These are phyloP conservation scores for Nematodospora anomalae DNA, from an alignment of 1,139 yeast genomes.

Conservation along the genomic window DNA sequence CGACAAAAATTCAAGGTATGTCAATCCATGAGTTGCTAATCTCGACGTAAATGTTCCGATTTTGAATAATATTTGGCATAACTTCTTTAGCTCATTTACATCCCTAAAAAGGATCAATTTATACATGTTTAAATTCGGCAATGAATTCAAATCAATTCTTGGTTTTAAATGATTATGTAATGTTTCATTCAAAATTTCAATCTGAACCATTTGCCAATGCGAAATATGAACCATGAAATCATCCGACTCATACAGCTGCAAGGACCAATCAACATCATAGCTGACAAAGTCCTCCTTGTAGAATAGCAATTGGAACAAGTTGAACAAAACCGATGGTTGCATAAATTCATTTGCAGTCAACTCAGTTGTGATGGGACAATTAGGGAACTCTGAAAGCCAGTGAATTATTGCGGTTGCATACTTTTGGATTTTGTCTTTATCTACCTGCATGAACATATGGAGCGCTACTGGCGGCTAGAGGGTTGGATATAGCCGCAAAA, in stretches of 20 bases:
- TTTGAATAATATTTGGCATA: slow-evolving; percentile 20
- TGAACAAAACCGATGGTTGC: slow-evolving; percentile 18
- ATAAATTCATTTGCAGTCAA: slow-evolving; percentile 15
- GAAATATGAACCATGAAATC: slow-evolving; percentile 7
- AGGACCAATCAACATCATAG: slow-evolving; percentile 3
- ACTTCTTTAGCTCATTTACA: slow-evolving; percentile 15
- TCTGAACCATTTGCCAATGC: slow-evolving; percentile 14
- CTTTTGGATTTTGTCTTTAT: slow-evolving; percentile 1
- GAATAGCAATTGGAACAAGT: slow-evolving; percentile 17
- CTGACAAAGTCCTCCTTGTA: slow-evolving; percentile 18
- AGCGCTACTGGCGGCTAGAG: too few species aligned
- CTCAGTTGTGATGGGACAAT: slow-evolving; percentile 17
- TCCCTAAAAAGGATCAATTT: slow-evolving; percentile 20
- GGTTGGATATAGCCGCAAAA: too few species aligned
- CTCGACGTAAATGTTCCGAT: slow-evolving; percentile 25
- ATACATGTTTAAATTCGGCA: slow-evolving; percentile 15
- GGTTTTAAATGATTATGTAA: slow-evolving; percentile 16
- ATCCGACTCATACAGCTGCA: slow-evolving; percentile 5
- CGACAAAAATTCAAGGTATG: slow-evolving; percentile 19
- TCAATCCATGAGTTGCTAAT: slow-evolving; percentile 22
- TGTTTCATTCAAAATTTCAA: slow-evolving; percentile 14
- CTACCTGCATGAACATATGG: too few species aligned
- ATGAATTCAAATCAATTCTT: slow-evolving; percentile 3
- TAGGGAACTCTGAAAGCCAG: slow-evolving; percentile 28
- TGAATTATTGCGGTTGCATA: slow-evolving; percentile 18